Evolutionary conservation across 768 basidiomycete genomes (phyloP), one percentile per base, ranked within the genome.

Genomic region (Lactarius quietus): DNA sequence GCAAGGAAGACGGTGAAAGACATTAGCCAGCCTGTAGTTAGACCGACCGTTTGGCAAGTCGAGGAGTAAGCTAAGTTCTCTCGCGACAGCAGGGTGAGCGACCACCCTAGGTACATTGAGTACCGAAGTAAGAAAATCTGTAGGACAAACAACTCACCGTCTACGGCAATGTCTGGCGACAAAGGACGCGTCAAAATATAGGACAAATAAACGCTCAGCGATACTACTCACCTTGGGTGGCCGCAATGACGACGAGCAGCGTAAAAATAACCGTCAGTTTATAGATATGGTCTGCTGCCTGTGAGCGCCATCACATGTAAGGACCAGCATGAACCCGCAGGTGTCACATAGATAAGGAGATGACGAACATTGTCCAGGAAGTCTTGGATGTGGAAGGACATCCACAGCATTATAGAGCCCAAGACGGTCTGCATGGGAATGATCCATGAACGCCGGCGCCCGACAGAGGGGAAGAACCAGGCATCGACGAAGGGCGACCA

Each of bases 401-500:
- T 87, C 71, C 86, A 87, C 36, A 92, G 71, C 90, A 93, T 92
- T 63, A 95, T 78, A 51, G 84, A 80, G 43, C 93, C 97, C 61
- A 98, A 89, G 69, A 93, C 84, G 36, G 89, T 75, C 75, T 99
- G 97, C 83, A 98, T 97, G 57, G 97, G 97, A 66, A 98, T 89
- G 70, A 99, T 98, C 97, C 97, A 99, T 66, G 93, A 95, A 76
- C 97, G 98, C 68, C 97, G 83, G 57, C 97, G 88, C 23, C 97
- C 97, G 68, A 96, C 69, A 45, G 85, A 88, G 52, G 86, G 78
- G 72, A 89, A 80, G 76, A 90, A 99, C 67, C 89, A 79, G 1
- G 96, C 89, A 73, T 99, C 97, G 62, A 99, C 93, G 68, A 99
- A 89, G 54, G 97, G 97, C 7, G 94, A 96, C 95, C 96, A 98